Percentiles rank a stretch among this genome's conserved stretches.
Conservation (phyloP, 805 yeast species). For the Hanseniaspora meyeri region DNA sequence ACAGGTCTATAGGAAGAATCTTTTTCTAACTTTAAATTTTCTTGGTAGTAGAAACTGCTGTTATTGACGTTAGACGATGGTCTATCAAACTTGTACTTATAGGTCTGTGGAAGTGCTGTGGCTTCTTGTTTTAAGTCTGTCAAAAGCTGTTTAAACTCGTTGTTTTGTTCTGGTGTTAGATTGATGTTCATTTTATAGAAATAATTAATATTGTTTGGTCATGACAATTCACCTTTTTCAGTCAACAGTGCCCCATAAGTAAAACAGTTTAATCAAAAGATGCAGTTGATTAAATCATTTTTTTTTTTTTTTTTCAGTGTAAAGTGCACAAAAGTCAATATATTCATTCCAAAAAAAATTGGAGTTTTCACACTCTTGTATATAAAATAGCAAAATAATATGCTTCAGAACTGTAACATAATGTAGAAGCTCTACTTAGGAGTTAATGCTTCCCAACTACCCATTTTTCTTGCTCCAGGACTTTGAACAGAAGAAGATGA, state of each 20-base stretch:
- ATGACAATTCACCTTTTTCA: background rate
- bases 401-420: too few relatives aligned
- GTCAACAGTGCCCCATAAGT: background rate
- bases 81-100: background rate
- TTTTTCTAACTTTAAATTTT: background rate
- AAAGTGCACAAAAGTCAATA: background rate
- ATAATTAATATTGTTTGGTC: background rate
- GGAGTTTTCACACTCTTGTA: background rate
- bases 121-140: background rate
- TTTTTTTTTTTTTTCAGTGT: background rate
- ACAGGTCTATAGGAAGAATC: background rate
- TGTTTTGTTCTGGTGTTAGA: background rate
- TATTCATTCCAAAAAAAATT: background rate
- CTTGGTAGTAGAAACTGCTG: background rate
- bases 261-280: background rate
- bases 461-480: constrained; percentile 17
- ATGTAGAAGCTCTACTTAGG: constrained; percentile 30
- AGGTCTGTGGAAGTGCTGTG: background rate
- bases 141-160: background rate
- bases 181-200: background rate
- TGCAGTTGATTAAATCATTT: background rate
- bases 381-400: too few relatives aligned
- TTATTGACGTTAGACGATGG: background rate
- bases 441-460: constrained; percentile 41
- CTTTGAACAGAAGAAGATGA: constrained; percentile 23